Base-by-base conservation (phyloP, 805 yeast species). In the Candida ulmi region DNA sequence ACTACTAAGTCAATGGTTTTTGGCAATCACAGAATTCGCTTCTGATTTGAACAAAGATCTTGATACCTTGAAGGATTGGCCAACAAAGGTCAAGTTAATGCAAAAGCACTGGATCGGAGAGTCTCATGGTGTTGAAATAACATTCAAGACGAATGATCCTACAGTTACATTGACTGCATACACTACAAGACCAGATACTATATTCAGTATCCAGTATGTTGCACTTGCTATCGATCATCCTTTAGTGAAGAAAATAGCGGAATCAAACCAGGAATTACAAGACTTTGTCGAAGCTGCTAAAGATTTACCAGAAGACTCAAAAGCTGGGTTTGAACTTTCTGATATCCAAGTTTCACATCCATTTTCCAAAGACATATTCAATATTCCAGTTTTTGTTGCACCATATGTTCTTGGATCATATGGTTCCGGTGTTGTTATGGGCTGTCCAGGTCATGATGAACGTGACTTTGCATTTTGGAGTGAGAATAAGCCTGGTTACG, bases 381-480 rank as follows among this genome's bases (percentile, higher is more conserved):
- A 62, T 24, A 42, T 91, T 5, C 97, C 97, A 0, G 78, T 91
- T 0, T 93, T 75, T 64, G 90, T 74, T 2, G 96, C 98, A 0
- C 95, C 96, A 0, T 93, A 90, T 59, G 98, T 91, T 1, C 57
- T 91, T 27, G 79, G 84, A 4, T 65, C 74, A 4, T 91, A 91
- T 55, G 97, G 97, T 1, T 78, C 78, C 41, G 96, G 96, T 30
- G 95, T 96, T 1, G 98, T 91, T 0, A 91, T 93, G 98, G 99
- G 99, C 2, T 87, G 95, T 52, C 99, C 99, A 2, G 96, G 84
- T 0, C 97, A 90, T 59, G 98, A 93, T 60, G 66, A 68, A 33
- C 72, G 98, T 44, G 99, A 93, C 55, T 76, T 57, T 50, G 85
- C 71, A 8, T 91, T 93, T 55, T 91, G 97, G 96, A 50, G 56